Evolutionary conservation across 495 filamentous ascomycete genomes (phyloP).

Genomic region (Cercophora sp.): DNA sequence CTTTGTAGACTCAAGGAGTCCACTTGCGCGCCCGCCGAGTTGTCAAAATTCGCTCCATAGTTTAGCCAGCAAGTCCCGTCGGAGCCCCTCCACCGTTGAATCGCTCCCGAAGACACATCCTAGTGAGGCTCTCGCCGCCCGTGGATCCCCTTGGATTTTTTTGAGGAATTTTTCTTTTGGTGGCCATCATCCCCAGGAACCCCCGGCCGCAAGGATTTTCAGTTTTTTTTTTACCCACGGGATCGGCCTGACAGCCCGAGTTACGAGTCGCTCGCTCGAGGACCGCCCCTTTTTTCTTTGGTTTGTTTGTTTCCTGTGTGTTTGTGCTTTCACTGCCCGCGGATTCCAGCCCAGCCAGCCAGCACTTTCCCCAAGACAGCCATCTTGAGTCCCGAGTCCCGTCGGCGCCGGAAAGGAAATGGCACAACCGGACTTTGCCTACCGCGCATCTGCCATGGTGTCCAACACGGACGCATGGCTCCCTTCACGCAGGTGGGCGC

Average conservation of each 20-base stretch:
- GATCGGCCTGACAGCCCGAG: conserved; percentile 12
- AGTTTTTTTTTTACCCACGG: conserved; percentile 22
- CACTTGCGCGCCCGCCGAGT: conserved; percentile 18
- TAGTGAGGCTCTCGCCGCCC: conserved; percentile 30
- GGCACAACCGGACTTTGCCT: conserved; percentile 42
- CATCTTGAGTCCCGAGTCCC: conserved; percentile 11
- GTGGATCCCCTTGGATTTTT: conserved; percentile 27
- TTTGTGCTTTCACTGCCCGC: conserved; percentile 19
- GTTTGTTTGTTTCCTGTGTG: conserved; percentile 17
- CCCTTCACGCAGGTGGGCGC: conserved; percentile 46
- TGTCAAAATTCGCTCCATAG: conserved; percentile 18
- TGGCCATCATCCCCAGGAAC: conserved; percentile 26
- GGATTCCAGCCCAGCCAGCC: conserved; percentile 10
- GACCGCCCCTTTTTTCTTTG: conserved; percentile 12
- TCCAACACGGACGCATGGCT: conserved; percentile 44
- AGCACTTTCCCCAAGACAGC: conserved; percentile 9
- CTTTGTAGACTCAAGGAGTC: conserved; percentile 9
- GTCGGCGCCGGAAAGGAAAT: conserved; percentile 23
- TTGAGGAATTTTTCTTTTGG: conserved; percentile 27
- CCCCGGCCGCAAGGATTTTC: conserved; percentile 30
- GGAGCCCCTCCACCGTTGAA: conserved; percentile 17
- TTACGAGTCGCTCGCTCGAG: conserved; percentile 8
- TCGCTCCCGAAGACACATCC: conserved; percentile 24
- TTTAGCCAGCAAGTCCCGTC: conserved; percentile 17
- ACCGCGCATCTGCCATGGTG: conserved; percentile 34